Evolutionary conservation across 169 alveolate species (phyloP), one percentile per base, ranked within the genome.

Genomic region (Plasmodium cynomolgi): DNA sequence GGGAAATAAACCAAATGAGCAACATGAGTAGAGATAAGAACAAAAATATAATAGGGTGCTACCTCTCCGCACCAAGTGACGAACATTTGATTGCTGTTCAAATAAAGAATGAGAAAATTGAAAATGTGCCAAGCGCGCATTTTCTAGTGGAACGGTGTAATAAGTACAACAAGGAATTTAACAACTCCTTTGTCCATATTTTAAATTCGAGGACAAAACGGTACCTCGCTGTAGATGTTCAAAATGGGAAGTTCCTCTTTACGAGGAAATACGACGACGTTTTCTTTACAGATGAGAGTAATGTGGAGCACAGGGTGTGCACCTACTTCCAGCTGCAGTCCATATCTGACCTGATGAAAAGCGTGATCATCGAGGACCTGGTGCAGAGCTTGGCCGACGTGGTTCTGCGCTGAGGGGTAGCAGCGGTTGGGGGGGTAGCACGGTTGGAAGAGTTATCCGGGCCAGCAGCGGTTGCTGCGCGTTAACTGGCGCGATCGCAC

Each of bases 271-370:
- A 85, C 80, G 85, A 85, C 68, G 93, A 85, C 31, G 34, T 9
- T n/a, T 75, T 50, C 68, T 85, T 74, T 54, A 31, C 31, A 33
- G 93, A 85, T 75, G 73, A 85, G 44, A 0, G 26, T 17, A 75
- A 75, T 50, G 71, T 20, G 37, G 31, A 77, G 34, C 29, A 85
- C 44, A 50, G 44, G 41, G 26, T 85, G 31, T 85, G 82, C 26
- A 85, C 93, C 39, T 85, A 85, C 80, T 85, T 85, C 54, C 85
- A 85, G 68, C 80, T 85, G 71, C 93, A 85, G 13, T 75, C 93
- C 23, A 75, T 71, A 85, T 31, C 93, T 11, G 93, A 85, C 80
- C 56, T 75, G 84, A 85, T 85, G 93, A 85, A 85, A 75, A 85
- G 81, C 37, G 62, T 75, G 20, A 50, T 85, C 41, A 56, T 77